Conservation (phyloP, 495 filamentous ascomycete genomes). For the Penicillium maclennaniae region DNA sequence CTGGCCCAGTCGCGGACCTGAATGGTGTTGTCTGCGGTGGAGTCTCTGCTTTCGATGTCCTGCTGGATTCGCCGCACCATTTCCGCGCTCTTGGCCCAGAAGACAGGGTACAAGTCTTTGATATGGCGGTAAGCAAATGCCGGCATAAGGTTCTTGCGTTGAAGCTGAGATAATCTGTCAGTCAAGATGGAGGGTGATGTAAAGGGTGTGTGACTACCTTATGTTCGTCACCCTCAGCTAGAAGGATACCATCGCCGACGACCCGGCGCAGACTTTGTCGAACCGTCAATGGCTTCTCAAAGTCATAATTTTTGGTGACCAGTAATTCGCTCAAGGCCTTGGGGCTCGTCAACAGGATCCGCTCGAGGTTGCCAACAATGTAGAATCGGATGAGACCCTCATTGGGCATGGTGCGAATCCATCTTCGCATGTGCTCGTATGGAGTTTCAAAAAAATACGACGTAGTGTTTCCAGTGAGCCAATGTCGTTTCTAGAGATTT, state of each 20-base stretch:
- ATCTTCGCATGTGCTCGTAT: constrained; percentile 54
- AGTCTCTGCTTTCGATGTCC: constrained; percentile 21
- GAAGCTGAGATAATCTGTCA: constrained; percentile 32
- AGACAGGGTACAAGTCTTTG: constrained; percentile 79
- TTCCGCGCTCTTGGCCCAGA: constrained; percentile 67
- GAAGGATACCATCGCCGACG: constrained; percentile 70
- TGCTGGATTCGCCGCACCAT: constrained; percentile 43
- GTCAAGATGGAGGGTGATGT: not conserved
- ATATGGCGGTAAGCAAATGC: constrained; percentile 83
- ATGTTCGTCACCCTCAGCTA: constrained; percentile 85
- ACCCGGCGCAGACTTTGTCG: constrained; percentile 56
- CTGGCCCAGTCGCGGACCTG: constrained; percentile 63
- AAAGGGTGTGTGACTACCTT: constrained; percentile 41
- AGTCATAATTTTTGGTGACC: constrained; percentile 70
- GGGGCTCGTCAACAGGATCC: constrained; percentile 61
- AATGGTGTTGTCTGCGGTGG: constrained; percentile 35
- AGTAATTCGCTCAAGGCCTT: constrained; percentile 64
- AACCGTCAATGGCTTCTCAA: constrained; percentile 64
- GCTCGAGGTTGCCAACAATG: constrained; percentile 62
- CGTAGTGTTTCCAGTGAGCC: constrained; percentile 32
- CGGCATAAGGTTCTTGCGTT: constrained; percentile 76
- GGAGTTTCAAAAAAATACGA: constrained; percentile 38
- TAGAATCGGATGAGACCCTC: constrained; percentile 76
- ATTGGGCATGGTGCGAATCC: constrained; percentile 68
- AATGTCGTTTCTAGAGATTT: constrained; percentile 28